Evolutionary conservation across 768 basidiomycete species (phyloP).

Genomic region (Termitomyces sp.): DNA sequence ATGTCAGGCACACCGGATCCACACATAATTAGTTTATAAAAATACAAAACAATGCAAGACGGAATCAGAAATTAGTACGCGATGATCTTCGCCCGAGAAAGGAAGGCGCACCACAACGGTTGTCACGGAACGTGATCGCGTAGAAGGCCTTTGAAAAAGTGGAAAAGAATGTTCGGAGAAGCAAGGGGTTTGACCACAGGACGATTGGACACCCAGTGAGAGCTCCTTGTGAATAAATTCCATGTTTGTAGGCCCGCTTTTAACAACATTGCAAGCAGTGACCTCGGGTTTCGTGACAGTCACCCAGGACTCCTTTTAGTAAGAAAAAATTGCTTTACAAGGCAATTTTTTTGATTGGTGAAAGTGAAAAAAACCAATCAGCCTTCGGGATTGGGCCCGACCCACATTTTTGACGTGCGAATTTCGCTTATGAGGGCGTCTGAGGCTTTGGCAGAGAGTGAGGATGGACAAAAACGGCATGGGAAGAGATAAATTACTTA

Average conservation of each 20-base stretch:
- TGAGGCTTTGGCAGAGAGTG: constrained; percentile 8
- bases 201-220: constrained; percentile 2
- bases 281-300: constrained; percentile 12
- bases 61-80: constrained; percentile 10
- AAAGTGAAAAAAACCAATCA: constrained; percentile 16
- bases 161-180: not conserved
- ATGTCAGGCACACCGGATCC: constrained; percentile 10
- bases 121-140: constrained; percentile 16
- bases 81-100: constrained; percentile 12
- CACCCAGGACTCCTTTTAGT: constrained; percentile 4
- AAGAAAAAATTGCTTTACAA: constrained; percentile 12
- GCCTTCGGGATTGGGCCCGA: constrained; percentile 23
- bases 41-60: constrained; percentile 4
- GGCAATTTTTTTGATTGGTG: constrained; percentile 15
- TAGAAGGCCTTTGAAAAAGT: constrained; percentile 4
- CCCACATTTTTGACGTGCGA: constrained; percentile 22
- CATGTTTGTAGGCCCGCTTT: constrained; percentile 10
- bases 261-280: constrained; percentile 12
- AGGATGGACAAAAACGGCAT: constrained; percentile 5
- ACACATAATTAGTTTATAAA: not conserved
- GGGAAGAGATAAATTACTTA: constrained; percentile 7
- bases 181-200: not conserved
- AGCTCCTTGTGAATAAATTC: constrained; percentile 13
- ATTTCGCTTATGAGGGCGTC: constrained; percentile 3
- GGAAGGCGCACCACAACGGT: constrained; percentile 11